phyloP scores from a whole-genome alignment of 305 asterid genomes.

The Striga hermonthica region DNA sequence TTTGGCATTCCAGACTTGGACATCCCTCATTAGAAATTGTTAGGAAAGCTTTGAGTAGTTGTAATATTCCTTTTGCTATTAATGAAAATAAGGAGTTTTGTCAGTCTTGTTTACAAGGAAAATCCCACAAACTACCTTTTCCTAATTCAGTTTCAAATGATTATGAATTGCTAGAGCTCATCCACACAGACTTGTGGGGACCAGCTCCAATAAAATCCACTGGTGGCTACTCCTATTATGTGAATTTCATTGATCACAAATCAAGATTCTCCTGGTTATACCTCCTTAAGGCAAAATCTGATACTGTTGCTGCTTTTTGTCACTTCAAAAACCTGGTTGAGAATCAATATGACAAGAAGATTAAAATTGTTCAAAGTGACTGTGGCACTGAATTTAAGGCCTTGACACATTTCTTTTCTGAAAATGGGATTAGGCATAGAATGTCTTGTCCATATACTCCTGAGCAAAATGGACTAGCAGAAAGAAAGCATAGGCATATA shows the following conservation, averaged over 20 bases:
- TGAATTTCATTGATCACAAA: not conserved
- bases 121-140: not conserved
- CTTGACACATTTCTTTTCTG: not conserved
- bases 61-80: too few relatives aligned
- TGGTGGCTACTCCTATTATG: not conserved
- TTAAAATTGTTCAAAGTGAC: not conserved
- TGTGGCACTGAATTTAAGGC: not conserved
- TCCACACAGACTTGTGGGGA: too few relatives aligned
- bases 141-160: too few relatives aligned
- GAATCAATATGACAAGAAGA: not conserved
- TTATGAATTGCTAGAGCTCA: too few relatives aligned
- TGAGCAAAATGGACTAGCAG: not conserved
- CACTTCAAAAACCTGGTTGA: not conserved
- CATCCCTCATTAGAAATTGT: too few relatives aligned
- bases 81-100: not conserved
- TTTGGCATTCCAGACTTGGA: not conserved
- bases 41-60: too few relatives aligned
- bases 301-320: not conserved
- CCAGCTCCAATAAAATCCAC: not conserved
- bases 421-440: not conserved
- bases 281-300: not conserved
- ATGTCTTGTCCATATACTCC: not conserved
- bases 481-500: not conserved
- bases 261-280: not conserved
- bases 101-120: not conserved